Conservation (phyloP, 768 basidiomycete species). For the Agaricus blazei region DNA sequence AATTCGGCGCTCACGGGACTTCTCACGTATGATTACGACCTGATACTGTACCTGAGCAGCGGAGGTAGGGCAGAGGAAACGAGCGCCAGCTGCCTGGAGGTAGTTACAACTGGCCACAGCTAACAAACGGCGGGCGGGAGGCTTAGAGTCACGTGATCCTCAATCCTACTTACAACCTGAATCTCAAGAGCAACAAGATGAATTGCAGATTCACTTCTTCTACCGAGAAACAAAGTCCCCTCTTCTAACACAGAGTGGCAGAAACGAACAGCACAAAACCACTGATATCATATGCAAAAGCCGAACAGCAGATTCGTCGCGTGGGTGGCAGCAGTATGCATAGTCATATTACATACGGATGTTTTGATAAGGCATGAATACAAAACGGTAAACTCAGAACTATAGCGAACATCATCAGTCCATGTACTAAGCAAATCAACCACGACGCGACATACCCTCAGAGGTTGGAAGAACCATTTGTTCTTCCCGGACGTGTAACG, state of each 20-base stretch:
- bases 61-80: too few relatives aligned
- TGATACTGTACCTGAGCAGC: too few relatives aligned
- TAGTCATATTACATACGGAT: slow-evolving; percentile 10
- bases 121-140: too few relatives aligned
- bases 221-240: neutral
- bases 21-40: too few relatives aligned
- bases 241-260: neutral
- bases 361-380: slow-evolving; percentile 8
- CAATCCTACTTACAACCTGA: neutral
- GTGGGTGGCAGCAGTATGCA: neutral
- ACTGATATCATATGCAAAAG: neutral
- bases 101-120: too few relatives aligned
- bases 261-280: neutral
- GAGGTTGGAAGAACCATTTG: slow-evolving; percentile 93
- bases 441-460: slow-evolving; percentile 51
- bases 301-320: neutral
- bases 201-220: neutral
- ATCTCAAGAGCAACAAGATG: neutral
- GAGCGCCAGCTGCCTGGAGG: neutral
- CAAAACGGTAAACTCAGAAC: slow-evolving; percentile 6
- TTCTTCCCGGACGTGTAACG: slow-evolving; percentile 92
- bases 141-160: neutral
- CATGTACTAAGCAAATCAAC: neutral
- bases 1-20: neutral
- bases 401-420: neutral